A percentile compares a stretch with the other conserved stretches of the same genome.
Evolutionary conservation across 441 rosid species (phyloP).

Genomic region (Populus hybrid): DNA sequence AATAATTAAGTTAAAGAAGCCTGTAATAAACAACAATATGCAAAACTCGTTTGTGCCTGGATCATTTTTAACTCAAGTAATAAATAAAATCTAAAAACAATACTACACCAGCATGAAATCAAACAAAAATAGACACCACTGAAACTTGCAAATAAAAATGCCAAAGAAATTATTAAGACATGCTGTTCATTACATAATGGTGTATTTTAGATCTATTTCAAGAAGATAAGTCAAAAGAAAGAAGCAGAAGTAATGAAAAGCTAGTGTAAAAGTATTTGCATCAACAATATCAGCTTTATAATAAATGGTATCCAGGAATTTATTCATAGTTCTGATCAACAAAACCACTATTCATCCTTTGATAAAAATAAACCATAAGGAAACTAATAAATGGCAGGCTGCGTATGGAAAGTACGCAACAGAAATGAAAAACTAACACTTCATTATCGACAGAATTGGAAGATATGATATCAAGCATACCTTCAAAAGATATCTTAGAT

Average conservation of each 20-base stretch:
- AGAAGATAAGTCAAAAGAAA: not conserved
- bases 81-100: not conserved
- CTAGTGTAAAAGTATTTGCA: not conserved
- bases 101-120: not conserved
- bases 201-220: not conserved
- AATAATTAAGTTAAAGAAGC: not conserved
- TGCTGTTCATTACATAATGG: not conserved
- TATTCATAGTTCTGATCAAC: not conserved
- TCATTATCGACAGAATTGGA: not conserved
- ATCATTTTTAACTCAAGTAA: not conserved
- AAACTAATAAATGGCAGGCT: not conserved
- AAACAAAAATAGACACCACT: not conserved
- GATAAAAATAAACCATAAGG: not conserved
- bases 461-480: conserved; percentile 31
- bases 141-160: not conserved
- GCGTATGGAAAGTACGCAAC: not conserved
- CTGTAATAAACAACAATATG: too few species aligned
- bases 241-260: not conserved
- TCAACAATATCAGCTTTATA: not conserved
- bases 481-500: conserved; percentile 90
- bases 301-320: not conserved
- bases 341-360: not conserved
- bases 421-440: not conserved
- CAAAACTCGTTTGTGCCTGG: not conserved
- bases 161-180: not conserved